These are phyloP conservation scores for Volutella citrinella DNA, from an alignment of 2,329 filamentous ascomycete genomes.

Conservation along the genomic window DNA sequence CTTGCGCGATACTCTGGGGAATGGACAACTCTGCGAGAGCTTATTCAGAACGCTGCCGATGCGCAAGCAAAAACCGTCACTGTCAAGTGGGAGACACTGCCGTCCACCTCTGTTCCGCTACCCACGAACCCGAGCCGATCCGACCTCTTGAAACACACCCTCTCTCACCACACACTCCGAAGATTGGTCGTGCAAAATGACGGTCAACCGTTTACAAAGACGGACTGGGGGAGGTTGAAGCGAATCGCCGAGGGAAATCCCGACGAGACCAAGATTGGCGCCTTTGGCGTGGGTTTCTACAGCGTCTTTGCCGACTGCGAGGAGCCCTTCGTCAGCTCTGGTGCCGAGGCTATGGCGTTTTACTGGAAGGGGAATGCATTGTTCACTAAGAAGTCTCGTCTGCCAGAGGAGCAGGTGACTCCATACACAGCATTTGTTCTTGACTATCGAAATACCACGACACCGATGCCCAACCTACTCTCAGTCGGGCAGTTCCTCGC, in stretches of 20 bases:
- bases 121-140: conserved; percentile 62
- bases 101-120: conserved; percentile 75
- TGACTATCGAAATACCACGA: conserved; percentile 86
- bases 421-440: conserved; percentile 87
- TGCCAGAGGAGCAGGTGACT: conserved; percentile 64
- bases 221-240: conserved; percentile 91
- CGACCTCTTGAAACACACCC: conserved; percentile 74
- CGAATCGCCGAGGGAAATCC: conserved; percentile 98
- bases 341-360: conserved; percentile 91
- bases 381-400: conserved; percentile 80
- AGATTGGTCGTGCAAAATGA: conserved; percentile 92
- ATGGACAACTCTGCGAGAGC: conserved; percentile 84
- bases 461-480: conserved; percentile 80
- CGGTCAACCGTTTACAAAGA: conserved; percentile 80
- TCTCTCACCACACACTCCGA: conserved; percentile 81
- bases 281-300: conserved; percentile 98
- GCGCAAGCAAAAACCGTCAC: conserved; percentile 86
- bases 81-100: conserved; percentile 88
- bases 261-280: conserved; percentile 98
- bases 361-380: conserved; percentile 99
- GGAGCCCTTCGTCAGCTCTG: conserved; percentile 93
- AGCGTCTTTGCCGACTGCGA: conserved; percentile 98
- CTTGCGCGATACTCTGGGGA: conserved; percentile 94
- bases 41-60: conserved; percentile 98
- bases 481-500: conserved; percentile 89